Evolutionary conservation across 2,329 filamentous ascomycete genomes (phyloP), one percentile per base, ranked within the genome.

Genomic region (Helotiales sp.): DNA sequence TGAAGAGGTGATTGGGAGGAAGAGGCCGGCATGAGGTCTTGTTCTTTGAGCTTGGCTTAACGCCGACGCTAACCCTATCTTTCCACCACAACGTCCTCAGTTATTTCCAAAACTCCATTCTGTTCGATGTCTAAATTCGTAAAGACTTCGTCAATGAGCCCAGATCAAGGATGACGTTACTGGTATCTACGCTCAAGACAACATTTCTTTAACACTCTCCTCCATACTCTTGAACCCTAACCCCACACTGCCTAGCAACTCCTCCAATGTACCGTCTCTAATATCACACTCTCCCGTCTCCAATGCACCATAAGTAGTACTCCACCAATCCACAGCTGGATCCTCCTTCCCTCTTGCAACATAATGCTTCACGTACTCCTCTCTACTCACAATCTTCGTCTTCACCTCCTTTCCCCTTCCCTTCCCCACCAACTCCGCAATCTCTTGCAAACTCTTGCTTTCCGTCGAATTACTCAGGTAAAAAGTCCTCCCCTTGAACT

Each of bases 311-410:
- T 66, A 66, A 6, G 55, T 66, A 17, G 50, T 60, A 25, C 53
- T 54, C 66, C 66, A 67, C 64, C 64, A 66, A 25, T 67, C 61
- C 13, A 67, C 54, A 38, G 40, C 42, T 9, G 19, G 42, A 33
- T 38, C 59, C n/a, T 65, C 58, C 27, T 42, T 52, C 5, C 61
- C 66, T 15, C 58, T 61, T 40, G 57, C 50, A 5, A 60, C 58
- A 61, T 61, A 67, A 54, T 57, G 53, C 34, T 58, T 36, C 22
- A 63, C 61, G 54, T 64, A 66, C 51, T 66, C 63, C 17, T 63
- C 63, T 22, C 54, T 50, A 5, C 34, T 17, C 22, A 65, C 65
- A 52, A 66, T 24, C 46, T 57, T 66, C 12, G 63, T 27, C 8
- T 22, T 40, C 1, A 64, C 27, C 30, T 61, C 49, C 22, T 25